A percentile compares a stretch with the other conserved stretches of the same genome.
These are phyloP conservation scores for Colletotrichum tropicale DNA, from an alignment of 2,329 filamentous ascomycete genomes.

Conservation along the genomic window DNA sequence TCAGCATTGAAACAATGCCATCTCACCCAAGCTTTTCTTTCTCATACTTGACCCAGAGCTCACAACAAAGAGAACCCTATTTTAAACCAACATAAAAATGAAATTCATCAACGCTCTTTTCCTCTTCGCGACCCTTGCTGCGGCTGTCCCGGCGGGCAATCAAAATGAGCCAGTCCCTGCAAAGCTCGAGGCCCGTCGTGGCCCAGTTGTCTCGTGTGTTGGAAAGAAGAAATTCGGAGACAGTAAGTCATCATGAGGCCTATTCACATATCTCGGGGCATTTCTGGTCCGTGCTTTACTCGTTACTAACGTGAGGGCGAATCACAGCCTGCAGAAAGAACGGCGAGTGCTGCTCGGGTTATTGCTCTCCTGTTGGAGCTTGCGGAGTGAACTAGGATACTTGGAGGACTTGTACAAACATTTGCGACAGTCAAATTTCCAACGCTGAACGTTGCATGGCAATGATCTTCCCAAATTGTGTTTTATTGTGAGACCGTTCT, in stretches of 20 bases:
- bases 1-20: accelerated
- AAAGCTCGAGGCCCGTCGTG: neutral
- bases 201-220: neutral
- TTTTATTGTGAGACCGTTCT: neutral
- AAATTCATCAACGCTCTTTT: neutral
- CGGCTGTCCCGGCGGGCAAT: neutral
- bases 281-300: neutral
- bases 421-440: neutral
- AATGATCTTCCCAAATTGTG: neutral
- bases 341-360: neutral
- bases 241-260: accelerated
- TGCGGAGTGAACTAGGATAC: neutral
- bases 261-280: neutral
- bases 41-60: neutral
- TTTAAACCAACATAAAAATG: neutral
- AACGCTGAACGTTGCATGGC: neutral
- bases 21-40: neutral
- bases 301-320: neutral
- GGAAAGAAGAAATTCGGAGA: neutral
- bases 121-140: neutral
- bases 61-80: accelerated
- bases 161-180: neutral
- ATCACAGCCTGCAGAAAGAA: neutral
- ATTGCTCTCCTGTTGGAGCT: neutral
- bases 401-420: neutral